Base-by-base conservation (phyloP, 1,284 basidiomycete species). In the Moniliophthora roreri region DNA sequence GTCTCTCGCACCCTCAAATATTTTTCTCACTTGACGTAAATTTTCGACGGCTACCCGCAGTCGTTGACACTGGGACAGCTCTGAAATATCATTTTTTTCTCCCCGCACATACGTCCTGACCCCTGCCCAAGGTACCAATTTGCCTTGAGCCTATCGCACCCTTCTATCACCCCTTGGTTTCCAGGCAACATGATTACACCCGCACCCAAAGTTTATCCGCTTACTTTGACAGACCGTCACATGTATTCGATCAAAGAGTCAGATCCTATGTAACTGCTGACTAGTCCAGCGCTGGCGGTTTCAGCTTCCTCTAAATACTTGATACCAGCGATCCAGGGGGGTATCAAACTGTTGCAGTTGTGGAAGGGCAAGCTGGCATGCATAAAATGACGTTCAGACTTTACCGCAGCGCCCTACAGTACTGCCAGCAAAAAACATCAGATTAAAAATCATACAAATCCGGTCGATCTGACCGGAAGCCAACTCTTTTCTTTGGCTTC, bases 401-500 rank as follows among this genome's bases (percentile, higher is more conserved):
- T 21, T 7, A 26, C 10, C 24, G n/a, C 11, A 24, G 21, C 32
- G 32, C 28, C 37, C 44, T 50, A 35, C 16, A 28, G 34, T 28
- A 38, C 48, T 49, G 13, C 16, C 36, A 42, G 21, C 18, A 39
- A 26, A 35, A 20, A 42, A 44, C 23, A 42, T 21, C 44, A 28
- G 21, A 46, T 64, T 63, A 82, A 64, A 84, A 84, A 59, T 82
- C 80, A 57, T 82, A 83, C 65, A 82, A 59, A 60, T 89, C 88
- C 36, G 84, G 84, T 58, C 76, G 73, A 61, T 89, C 87, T 54
- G 81, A 80, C 50, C 75, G 76, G 67, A 91, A 91, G 1, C 78
- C 84, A 1, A 91, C 89, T 56, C 74, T 81, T 71, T 89, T 89
- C 71, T 79, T 82, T 13, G 69, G 65, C 71, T 80, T 82, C 62